Evolutionary conservation across 495 filamentous ascomycete species (phyloP), one percentile per base, ranked within the genome.

Genomic region (Hypoxylon perforatum): DNA sequence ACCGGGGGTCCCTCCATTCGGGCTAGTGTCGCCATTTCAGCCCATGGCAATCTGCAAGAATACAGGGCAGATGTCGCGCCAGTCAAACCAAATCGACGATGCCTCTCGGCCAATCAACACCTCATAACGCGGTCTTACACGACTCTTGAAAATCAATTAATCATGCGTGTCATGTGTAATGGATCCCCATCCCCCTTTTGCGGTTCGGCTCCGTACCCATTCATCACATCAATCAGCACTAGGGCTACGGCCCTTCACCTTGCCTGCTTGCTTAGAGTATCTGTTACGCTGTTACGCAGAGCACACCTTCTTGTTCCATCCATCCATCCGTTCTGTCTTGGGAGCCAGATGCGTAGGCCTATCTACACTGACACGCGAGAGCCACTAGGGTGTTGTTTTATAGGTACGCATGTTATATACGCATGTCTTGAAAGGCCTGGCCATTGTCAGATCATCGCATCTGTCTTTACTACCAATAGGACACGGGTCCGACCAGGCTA

Each of bases 91-190:
- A 65, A 63, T 65, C 49, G 52, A 61, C 70, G 71, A 62, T 41
- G 36, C 46, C 33, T 19, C 38, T 19, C 36, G 44, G 48, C 73
- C 73, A 76, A 76, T 76, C 73, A 74, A 57, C n/a, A 51, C 47
- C 57, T 70, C 35, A 57, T 63, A 58, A 76, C 73, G 72, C 73
- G 73, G 62, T 74, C 47, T 66, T 71, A 67, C 73, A 76, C 73
- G 73, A 73, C 69, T 73, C 51, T 62, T 52, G 3, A 54, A 54
- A 70, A 72, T 73, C 71, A 72, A 73, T 76, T 68, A 63, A 65
- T 64, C 59, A 73, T 74, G 73, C 72, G 72, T 76, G 69, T 74
- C 71, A 66, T 72, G 70, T 67, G 68, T 59, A 70, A 65, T 65
- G 66, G 61, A 66, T 67, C 70, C 57, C 51, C 63, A 28, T 28